Conservation (phyloP, 768 basidiomycete genomes). For the Termitomyces sp. region DNA sequence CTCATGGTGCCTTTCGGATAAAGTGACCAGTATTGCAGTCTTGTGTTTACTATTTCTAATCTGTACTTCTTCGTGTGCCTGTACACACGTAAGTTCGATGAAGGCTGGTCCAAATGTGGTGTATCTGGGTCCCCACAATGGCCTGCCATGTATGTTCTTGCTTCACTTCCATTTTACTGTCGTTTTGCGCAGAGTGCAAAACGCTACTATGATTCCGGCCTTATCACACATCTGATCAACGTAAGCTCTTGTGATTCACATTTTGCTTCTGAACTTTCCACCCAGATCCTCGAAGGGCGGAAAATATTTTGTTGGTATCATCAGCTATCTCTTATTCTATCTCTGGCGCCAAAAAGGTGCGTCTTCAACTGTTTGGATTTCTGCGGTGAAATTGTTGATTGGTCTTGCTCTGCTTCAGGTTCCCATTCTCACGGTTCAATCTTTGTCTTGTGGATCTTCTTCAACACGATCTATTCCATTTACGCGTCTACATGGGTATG, state of each 20-base stretch:
- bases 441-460: slow-evolving; percentile 70
- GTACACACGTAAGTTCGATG: slow-evolving; percentile 55
- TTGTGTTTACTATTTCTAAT: slow-evolving; percentile 71
- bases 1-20: background rate
- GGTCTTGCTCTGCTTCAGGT: slow-evolving; percentile 16
- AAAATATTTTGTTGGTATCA: slow-evolving; percentile 46
- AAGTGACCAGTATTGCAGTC: slow-evolving; percentile 82
- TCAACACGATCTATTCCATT: slow-evolving; percentile 55
- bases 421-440: slow-evolving; percentile 32
- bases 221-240: slow-evolving; percentile 83
- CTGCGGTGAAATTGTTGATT: background rate
- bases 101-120: slow-evolving; percentile 47
- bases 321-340: slow-evolving; percentile 66
- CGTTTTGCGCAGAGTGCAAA: slow-evolving; percentile 86
- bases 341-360: slow-evolving; percentile 72
- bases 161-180: slow-evolving; percentile 63
- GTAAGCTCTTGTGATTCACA: slow-evolving; percentile 34
- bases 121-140: slow-evolving; percentile 44
- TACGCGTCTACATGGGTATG: slow-evolving; percentile 83
- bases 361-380: slow-evolving; percentile 3
- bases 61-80: slow-evolving; percentile 74
- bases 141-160: slow-evolving; percentile 58
- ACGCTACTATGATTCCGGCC: slow-evolving; percentile 78
- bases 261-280: slow-evolving; percentile 1
- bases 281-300: slow-evolving; percentile 33